Base-by-base conservation (phyloP, 108 stramenopile genomes). In the Nannochloropsis oceanica region DNA sequence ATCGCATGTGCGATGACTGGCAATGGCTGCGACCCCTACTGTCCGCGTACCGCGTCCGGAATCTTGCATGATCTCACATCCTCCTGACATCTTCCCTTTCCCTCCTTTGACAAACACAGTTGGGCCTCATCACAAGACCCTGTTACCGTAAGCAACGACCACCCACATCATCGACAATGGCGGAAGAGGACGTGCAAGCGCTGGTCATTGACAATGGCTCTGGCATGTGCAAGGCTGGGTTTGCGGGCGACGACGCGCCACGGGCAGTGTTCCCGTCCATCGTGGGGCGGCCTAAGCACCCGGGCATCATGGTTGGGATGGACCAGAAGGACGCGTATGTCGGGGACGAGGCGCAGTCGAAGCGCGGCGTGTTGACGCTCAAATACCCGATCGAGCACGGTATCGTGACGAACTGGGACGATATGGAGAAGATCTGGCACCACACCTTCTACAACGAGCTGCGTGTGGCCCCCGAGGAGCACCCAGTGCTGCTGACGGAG, bases 281-380 rank as follows among this genome's bases (percentile, higher is more conserved):
- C 88, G 92, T 93, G n/a, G 92, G 92, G 34, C 79, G 92, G 84
- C 92, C 92, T 42, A 92, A 92, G 90, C 92, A 93, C 91, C 92
- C 92, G 27, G 86, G 88, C 22, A 86, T 86, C 80, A 86, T 89
- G 89, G 86, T 89, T 85, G 99, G 99, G 86, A 99, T 99, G 99
- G 99, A 99, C 92, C 99, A 99, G 89, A 96, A 97, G 89, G 97
- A 99, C 90, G 97, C 98, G 84, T 99, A 99, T 89, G 98, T 99
- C 79, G 99, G 99, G 82, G 92, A 93, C 46, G 92, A 93, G 87
- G 92, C 92, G 50, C 92, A 93, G 90, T 90, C 91, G 89, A 93
- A 93, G 91, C 90, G 93, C 43, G 92, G 93, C 82, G 93, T 93
- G 86, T 94, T 99, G 84, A 99, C 97, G 83, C 93, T 99, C 84